A percentile compares a stretch with the other conserved stretches of the same genome.
Conservation (phyloP, 371 early-diverging fungal species). For the Mucor racemosus region DNA sequence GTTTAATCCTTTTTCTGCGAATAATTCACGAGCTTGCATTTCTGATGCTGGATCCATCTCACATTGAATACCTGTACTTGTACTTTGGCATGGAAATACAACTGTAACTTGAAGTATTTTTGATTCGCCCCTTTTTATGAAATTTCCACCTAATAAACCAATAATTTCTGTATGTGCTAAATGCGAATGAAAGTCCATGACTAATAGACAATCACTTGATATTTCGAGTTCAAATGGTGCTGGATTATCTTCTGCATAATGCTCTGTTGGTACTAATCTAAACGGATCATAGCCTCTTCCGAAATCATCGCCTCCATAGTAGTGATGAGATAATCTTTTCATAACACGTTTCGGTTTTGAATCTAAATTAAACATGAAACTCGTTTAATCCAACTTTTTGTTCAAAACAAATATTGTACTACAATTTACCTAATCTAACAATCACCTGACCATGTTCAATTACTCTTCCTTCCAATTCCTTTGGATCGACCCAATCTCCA, state of each 20-base stretch:
- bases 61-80: conserved; percentile 77
- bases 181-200: conserved; percentile 90
- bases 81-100: conserved; percentile 70
- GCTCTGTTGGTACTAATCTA: conserved; percentile 62
- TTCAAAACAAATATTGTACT: conserved; percentile 1
- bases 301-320: conserved; percentile 48
- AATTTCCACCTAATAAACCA: conserved; percentile 80
- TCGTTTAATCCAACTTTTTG: not conserved
- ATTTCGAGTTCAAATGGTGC: conserved; percentile 70
- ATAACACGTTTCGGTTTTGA: conserved; percentile 43
- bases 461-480: conserved; percentile 66
- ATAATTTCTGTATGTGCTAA: conserved; percentile 85
- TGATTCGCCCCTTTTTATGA: not conserved
- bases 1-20: conserved; percentile 67
- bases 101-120: conserved; percentile 31
- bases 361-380: conserved; percentile 20
- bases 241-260: conserved; percentile 53
- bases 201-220: conserved; percentile 41
- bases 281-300: conserved; percentile 69
- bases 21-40: conserved; percentile 72
- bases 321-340: conserved; percentile 29
- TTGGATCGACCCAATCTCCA: conserved; percentile 61
- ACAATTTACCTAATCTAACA: conserved; percentile 13
- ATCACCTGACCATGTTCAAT: conserved; percentile 59
- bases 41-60: conserved; percentile 86